These are phyloP conservation scores for Xylaria sp. DNA, from an alignment of 2,329 filamentous ascomycete genomes.

Conservation along the genomic window DNA sequence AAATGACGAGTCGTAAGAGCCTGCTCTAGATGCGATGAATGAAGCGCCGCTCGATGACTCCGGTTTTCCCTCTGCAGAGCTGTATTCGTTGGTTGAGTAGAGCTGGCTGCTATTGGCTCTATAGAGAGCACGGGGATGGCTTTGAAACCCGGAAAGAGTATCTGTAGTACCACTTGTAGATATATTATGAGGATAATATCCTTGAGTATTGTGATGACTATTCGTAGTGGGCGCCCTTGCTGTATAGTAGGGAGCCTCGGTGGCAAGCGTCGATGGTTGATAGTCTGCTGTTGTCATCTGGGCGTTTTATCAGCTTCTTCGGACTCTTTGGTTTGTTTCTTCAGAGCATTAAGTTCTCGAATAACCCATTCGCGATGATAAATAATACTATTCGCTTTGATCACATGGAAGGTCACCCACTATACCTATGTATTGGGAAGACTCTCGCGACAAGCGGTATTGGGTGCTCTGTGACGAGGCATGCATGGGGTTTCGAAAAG, in stretches of 20 bases:
- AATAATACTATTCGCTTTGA: conserved; percentile 6
- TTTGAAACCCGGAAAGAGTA: conserved; percentile 40
- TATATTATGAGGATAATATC: conserved; percentile 38
- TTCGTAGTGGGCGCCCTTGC: conserved; percentile 37
- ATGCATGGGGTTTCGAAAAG: neutral
- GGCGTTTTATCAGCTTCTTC: conserved; percentile 33
- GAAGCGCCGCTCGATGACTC: conserved; percentile 41
- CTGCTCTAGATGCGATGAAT: conserved; percentile 39
- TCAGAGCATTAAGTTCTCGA: neutral
- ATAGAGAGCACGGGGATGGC: conserved; percentile 40
- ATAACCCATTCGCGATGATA: neutral
- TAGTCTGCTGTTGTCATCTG: conserved; percentile 45
- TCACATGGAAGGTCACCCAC: neutral
- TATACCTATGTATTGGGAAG: conserved; percentile 2
- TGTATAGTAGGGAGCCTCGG: conserved; percentile 43
- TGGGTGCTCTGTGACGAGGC: conserved; percentile 2
- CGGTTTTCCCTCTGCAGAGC: conserved; percentile 40
- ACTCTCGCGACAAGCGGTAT: conserved; percentile 7
- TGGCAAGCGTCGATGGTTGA: conserved; percentile 40
- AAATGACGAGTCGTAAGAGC: conserved; percentile 44
- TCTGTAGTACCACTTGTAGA: conserved; percentile 37
- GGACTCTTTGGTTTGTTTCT: neutral
- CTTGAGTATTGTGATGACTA: conserved; percentile 40
- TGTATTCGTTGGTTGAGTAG: conserved; percentile 41
- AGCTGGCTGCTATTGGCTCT: conserved; percentile 37